Base-by-base conservation (phyloP, 345 rosid species). In the Gossypium sturtianum region DNA sequence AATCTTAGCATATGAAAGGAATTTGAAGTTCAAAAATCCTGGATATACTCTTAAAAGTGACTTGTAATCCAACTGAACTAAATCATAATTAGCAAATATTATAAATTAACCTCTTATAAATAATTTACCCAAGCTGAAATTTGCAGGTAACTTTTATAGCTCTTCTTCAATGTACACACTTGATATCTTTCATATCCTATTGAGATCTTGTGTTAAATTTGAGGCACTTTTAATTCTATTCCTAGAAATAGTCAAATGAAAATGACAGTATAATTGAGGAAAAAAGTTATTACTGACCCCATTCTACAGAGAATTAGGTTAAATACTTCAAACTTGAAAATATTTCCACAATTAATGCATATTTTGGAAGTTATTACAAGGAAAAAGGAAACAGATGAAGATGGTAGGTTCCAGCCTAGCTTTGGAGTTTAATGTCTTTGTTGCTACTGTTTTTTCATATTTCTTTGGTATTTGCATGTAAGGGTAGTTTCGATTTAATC, bases 341-440 rank as follows among this genome's bases (percentile, higher is more conserved):
- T 15, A 48, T 68, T 25, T 68, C 15, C 58, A 68, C 44, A 68
- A 48, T n/a, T 3, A 47, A 68, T 49, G 27, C 1, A 67, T 45
- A 53, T 45, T 44, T 59, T 72, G 75, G 25, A 59, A 59, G 20
- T 53, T 58, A 19, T 12, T 45, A 53, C 11, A n/a, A 53, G 17
- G 17, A n/a, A 45, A 71, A 72, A 44, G 1, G 57, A 45, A 72
- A 53, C 15, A n/a, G 56, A 16, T 59, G 57, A 45, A 53, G 45
- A 19, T 73, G 76, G 76, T 61, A 73, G 69, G 76, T 48, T 59
- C 69, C 49, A 73, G 48, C 59, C 48, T 45, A 61, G 11, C 7
- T 45, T 73, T 27, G 69, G 76, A 61, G 59, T 61, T 73, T 27
- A 48, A 73, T 61, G 69, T 56, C 68, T 48, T 23, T 4, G 27